Evolutionary conservation across 306 rosid species (phyloP).

Genomic region (Sechiopsis laciniata): DNA sequence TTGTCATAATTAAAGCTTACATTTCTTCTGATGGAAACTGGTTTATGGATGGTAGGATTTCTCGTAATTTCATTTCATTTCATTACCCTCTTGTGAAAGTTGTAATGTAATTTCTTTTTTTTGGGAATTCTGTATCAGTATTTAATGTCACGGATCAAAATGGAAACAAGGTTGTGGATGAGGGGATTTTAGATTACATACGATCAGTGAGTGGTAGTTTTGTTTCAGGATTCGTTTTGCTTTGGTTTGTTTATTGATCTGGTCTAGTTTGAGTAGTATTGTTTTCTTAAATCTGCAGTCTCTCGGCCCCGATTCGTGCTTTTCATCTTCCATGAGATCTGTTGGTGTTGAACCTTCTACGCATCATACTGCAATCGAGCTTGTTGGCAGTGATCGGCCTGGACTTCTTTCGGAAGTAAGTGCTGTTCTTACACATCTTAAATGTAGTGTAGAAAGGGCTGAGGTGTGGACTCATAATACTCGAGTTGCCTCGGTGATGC

Average conservation of each 20-base stretch:
- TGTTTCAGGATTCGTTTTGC: not conserved
- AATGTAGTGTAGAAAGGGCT: constrained; percentile 72
- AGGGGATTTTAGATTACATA: constrained; percentile 67
- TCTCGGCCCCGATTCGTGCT: constrained; percentile 80
- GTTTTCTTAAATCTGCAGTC: constrained; percentile 36
- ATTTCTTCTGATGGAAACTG: constrained; percentile 71
- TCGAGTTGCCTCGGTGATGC: constrained; percentile 78
- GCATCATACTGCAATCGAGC: constrained; percentile 70
- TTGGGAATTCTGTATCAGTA: constrained; percentile 38
- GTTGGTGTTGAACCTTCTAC: constrained; percentile 58
- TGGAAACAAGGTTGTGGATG: constrained; percentile 78
- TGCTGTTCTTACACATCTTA: constrained; percentile 71
- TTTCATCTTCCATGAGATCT: constrained; percentile 56
- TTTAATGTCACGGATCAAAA: constrained; percentile 87
- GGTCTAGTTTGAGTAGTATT: not conserved
- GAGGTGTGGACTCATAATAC: constrained; percentile 94
- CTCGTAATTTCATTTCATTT: not conserved
- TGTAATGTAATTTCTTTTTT: not conserved
- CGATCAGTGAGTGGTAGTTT: constrained; percentile 44
- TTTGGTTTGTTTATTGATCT: constrained; percentile 6
- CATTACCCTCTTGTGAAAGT: not conserved
- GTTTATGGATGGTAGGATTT: constrained; percentile 66
- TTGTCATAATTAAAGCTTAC: constrained; percentile 53
- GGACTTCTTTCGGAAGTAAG: constrained; percentile 85
- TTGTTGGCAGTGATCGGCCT: constrained; percentile 81